Percentiles rank a stretch among this genome's conserved stretches.
phyloP scores from a whole-genome alignment of 148 eudicot genomes.

The Mesembryanthemum crystallinum region DNA sequence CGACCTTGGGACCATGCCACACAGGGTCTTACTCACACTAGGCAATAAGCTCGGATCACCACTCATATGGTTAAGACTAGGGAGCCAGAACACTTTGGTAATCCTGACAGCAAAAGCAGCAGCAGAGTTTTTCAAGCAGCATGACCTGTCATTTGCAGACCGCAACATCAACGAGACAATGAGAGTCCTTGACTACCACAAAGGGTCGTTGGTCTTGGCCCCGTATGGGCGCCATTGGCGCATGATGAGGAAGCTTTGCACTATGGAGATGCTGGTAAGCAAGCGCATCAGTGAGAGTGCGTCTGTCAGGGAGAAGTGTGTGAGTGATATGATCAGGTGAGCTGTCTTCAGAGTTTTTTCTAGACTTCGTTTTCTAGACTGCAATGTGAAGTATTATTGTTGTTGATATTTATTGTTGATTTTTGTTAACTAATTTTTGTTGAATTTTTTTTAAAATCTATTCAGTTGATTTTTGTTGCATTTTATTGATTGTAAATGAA shows the following conservation, averaged over 20 bases:
- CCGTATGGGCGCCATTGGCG: slow-evolving; percentile 24
- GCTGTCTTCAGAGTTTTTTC: no score
- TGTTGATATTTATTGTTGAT: no score
- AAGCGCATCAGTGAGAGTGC: slow-evolving; percentile 18
- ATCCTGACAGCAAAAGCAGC: slow-evolving; percentile 25
- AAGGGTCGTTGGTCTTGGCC: slow-evolving; percentile 22
- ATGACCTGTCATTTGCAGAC: slow-evolving; percentile 23
- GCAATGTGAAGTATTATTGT: no score
- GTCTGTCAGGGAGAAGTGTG: slow-evolving; percentile 24
- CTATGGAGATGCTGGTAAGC: slow-evolving; percentile 16
- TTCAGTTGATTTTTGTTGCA: no score
- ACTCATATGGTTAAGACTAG: slow-evolving; percentile 23
- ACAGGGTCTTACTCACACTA: slow-evolving; percentile 17
- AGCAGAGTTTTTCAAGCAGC: slow-evolving; percentile 20
- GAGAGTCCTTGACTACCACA: slow-evolving; percentile 16
- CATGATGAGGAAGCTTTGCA: slow-evolving; percentile 16
- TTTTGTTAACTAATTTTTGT: no score
- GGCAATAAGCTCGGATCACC: slow-evolving; percentile 15
- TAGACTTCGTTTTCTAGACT: no score
- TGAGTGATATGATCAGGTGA: slow-evolving; percentile 21
- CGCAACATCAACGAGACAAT: slow-evolving; percentile 30
- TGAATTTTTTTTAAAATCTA: no score
- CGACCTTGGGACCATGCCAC: slow-evolving; percentile 26
- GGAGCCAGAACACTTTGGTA: slow-evolving; percentile 18
- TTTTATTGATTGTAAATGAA: no score